Evolutionary conservation across 495 filamentous ascomycete species (phyloP).

Genomic region (Saxispiralis lemnorum): DNA sequence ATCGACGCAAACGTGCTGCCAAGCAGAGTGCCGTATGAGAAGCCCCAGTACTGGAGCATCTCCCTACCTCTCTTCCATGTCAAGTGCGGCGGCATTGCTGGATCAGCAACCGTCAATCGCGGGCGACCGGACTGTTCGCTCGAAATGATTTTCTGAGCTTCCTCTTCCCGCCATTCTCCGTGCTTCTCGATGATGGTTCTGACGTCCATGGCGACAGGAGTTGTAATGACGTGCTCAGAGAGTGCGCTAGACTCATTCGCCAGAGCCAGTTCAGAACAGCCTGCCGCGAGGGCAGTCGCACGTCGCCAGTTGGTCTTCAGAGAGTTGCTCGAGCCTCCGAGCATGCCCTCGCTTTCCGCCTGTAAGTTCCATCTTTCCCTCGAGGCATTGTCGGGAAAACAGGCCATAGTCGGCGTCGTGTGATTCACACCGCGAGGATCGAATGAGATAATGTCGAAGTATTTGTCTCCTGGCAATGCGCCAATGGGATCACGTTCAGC

Average conservation of each 20-base stretch:
- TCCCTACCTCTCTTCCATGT: constrained; percentile 4
- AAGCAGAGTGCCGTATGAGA: constrained; percentile 17
- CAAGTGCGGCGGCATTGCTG: no score
- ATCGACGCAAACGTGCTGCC: constrained; percentile 20
- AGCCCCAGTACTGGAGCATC: constrained; percentile 15
- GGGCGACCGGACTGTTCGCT: no score
- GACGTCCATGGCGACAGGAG: constrained; percentile 10
- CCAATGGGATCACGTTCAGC: constrained; percentile 1
- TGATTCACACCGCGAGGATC: constrained; percentile 29
- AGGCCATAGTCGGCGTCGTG: constrained; percentile 25
- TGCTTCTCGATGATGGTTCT: constrained; percentile 20
- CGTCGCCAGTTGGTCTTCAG: constrained; percentile 23
- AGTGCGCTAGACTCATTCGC: constrained; percentile 14
- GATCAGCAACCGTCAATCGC: no score
- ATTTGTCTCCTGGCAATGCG: constrained; percentile 13
- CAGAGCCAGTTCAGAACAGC: constrained; percentile 5
- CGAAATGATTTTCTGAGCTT: constrained; percentile 5
- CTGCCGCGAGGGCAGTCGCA: constrained; percentile 17
- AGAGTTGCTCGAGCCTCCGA: constrained; percentile 22
- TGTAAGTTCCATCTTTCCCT: constrained; percentile 17
- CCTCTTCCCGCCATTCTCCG: constrained; percentile 22
- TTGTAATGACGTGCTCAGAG: constrained; percentile 14
- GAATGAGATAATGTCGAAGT: constrained; percentile 38
- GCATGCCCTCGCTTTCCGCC: constrained; percentile 16
- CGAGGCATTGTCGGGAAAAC: constrained; percentile 21